Evolutionary conservation across 176 grass and related monocot species (phyloP).

Genomic region (Pontederia paniculata): DNA sequence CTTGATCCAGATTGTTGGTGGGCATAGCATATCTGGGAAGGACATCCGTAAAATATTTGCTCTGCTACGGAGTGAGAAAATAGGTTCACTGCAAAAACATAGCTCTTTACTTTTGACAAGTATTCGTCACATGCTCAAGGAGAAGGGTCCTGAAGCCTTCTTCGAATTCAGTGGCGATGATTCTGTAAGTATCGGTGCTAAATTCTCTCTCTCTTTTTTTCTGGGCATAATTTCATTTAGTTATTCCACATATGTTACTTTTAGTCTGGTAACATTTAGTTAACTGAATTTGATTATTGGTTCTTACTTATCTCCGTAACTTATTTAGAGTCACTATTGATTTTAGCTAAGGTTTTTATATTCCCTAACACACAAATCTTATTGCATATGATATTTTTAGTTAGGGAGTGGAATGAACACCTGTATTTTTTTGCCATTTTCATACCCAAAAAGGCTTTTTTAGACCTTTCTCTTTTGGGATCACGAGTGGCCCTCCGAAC

Average conservation of each 20-base stretch:
- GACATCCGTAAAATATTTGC: constrained; percentile 94
- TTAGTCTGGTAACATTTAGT: neutral
- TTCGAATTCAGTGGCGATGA: constrained; percentile 79
- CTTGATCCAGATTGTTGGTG: constrained; percentile 94
- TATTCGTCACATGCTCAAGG: constrained; percentile 89
- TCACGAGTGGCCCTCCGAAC: too few species aligned
- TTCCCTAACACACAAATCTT: too few species aligned
- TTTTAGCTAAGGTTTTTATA: too few species aligned
- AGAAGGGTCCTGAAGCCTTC: constrained; percentile 95
- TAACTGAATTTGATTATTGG: too few species aligned
- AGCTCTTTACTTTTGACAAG: constrained; percentile 78
- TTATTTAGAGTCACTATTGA: too few species aligned
- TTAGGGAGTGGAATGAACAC: too few species aligned
- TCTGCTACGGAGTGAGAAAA: constrained; percentile 66
- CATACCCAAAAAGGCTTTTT: too few species aligned
- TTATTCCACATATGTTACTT: neutral
- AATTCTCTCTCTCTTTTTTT: neutral
- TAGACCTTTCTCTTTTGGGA: too few species aligned
- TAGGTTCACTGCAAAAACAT: constrained; percentile 47
- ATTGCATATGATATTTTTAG: too few species aligned
- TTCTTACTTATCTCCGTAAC: too few species aligned
- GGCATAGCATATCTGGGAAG: constrained; percentile 91
- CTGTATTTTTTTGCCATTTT: too few species aligned
- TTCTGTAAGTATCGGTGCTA: constrained; percentile 49
- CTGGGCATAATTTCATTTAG: neutral